Conservation (phyloP, 352 stramenopile genomes). For the Pythium diclinum region DNA sequence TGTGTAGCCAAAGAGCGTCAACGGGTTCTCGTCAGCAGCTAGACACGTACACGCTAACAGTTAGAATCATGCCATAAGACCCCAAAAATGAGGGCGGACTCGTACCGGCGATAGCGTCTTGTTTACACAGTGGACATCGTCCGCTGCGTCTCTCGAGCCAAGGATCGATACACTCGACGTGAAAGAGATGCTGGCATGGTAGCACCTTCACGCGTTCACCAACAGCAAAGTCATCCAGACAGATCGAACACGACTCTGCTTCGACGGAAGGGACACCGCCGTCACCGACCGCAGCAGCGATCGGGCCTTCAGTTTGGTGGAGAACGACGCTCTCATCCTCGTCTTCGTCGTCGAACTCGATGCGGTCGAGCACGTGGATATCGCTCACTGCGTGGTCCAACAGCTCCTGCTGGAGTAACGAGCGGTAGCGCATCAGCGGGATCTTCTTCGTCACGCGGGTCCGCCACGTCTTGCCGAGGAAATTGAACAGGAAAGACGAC, state of each 20-base stretch:
- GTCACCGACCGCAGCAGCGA: not conserved
- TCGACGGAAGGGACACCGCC: constrained; percentile 8
- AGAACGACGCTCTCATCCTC: not conserved
- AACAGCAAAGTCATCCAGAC: constrained; percentile 66
- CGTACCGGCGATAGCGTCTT: constrained; percentile 70
- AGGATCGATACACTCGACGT: constrained; percentile 82
- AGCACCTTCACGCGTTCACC: constrained; percentile 70
- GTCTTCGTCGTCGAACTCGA: constrained; percentile 27
- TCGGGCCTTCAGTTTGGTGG: not conserved
- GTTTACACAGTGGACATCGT: constrained; percentile 81
- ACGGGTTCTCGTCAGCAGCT: constrained; percentile 44
- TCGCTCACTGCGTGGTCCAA: constrained; percentile 20
- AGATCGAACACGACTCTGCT: constrained; percentile 65
- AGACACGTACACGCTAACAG: not conserved
- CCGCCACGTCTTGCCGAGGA: constrained; percentile 53
- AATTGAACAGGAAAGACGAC: constrained; percentile 63
- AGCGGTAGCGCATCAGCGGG: constrained; percentile 49
- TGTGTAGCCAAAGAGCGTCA: constrained; percentile 62
- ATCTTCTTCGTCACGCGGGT: constrained; percentile 41
- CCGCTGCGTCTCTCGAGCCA: constrained; percentile 81
- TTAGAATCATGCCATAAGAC: not conserved
- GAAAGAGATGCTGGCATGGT: constrained; percentile 84
- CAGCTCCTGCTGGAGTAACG: constrained; percentile 22
- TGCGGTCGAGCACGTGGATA: constrained; percentile 22
- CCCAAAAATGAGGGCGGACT: not conserved